Conservation (phyloP, 2,329 filamentous ascomycete species). For the Chaetomium olivaceum region DNA sequence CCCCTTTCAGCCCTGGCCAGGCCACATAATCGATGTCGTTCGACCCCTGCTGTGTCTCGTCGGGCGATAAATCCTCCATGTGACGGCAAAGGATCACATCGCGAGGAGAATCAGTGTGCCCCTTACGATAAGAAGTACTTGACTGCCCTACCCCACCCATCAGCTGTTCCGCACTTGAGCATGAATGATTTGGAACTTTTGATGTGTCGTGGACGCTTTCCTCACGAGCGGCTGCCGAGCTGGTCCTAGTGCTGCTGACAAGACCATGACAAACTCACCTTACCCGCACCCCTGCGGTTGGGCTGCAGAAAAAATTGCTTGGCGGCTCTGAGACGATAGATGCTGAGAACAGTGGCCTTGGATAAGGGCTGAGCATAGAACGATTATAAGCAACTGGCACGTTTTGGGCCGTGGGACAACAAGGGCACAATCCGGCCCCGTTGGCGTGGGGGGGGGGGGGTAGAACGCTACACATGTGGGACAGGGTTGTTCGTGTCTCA, state of each 20-base stretch:
- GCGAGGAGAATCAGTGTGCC: too few species aligned
- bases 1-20: not conserved
- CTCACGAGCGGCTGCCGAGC: not conserved
- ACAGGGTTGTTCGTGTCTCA: not conserved
- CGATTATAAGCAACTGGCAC: not conserved
- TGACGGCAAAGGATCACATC: not conserved
- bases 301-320: not conserved
- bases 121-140: not conserved
- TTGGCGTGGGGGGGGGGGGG: too few species aligned
- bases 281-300: not conserved
- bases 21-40: not conserved
- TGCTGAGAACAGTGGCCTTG: not conserved
- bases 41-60: not conserved
- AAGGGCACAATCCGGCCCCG: not conserved
- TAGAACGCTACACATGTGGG: not conserved
- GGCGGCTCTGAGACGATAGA: not conserved
- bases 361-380: not conserved
- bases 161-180: not conserved
- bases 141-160: not conserved
- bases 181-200: not conserved
- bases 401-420: not conserved
- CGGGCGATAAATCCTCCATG: not conserved
- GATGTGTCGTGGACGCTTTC: not conserved
- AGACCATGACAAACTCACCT: not conserved
- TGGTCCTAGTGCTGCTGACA: conserved; percentile 5